Evolutionary conservation across 176 grass and related monocot genomes (phyloP).

Genomic region (Alopecurus myosuroides): DNA sequence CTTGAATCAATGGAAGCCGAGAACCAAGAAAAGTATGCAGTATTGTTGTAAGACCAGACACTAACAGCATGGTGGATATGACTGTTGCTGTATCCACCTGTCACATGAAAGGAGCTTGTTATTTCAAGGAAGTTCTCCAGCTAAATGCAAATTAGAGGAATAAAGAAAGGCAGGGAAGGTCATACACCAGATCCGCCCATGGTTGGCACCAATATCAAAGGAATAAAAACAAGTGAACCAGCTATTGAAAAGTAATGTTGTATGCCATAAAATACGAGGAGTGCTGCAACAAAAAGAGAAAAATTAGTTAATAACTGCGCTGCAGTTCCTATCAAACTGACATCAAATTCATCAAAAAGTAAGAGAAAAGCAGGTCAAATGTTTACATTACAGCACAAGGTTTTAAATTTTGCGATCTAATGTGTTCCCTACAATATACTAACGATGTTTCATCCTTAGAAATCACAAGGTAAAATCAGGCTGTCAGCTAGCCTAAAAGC

Average conservation of each 20-base stretch:
- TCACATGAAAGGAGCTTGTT: constrained; percentile 33
- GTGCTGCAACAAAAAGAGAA: constrained; percentile 48
- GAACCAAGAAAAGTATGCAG: constrained; percentile 87
- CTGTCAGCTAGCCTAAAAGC: neutral
- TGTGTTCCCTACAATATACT: neutral
- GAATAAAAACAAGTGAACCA: constrained; percentile 97
- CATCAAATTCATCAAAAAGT: constrained; percentile 9
- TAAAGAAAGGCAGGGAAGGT: constrained; percentile 28
- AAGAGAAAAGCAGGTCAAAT: neutral
- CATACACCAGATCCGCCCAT: constrained; percentile 99
- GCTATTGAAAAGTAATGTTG: constrained; percentile 96
- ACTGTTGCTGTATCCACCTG: constrained; percentile 96
- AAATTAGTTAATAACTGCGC: constrained; percentile 18
- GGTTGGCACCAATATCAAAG: constrained; percentile 88
- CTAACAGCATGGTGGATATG: constrained; percentile 86
- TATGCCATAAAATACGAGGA: constrained; percentile 83
- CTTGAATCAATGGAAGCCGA: constrained; percentile 93
- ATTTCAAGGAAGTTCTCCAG: constrained; percentile 21
- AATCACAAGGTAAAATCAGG: neutral
- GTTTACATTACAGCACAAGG: neutral
- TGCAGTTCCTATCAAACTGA: constrained; percentile 9
- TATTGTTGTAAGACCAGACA: constrained; percentile 92
- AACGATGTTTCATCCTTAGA: constrained; percentile 6
- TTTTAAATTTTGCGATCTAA: neutral
- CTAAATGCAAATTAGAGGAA: constrained; percentile 24